Base-by-base conservation (phyloP, 805 yeast species). In the Pichia exigua region DNA sequence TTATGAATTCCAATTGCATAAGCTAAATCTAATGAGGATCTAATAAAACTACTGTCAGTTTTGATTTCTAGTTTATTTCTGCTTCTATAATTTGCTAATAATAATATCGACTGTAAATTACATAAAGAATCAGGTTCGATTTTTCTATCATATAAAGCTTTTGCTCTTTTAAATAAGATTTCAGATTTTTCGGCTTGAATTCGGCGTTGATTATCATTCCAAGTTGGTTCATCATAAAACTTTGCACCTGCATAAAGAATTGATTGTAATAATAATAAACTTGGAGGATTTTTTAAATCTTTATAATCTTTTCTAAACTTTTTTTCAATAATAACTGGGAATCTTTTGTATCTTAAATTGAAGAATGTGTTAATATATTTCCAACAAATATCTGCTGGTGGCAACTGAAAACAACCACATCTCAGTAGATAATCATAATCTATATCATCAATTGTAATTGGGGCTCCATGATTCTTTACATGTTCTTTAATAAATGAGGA, bases 1-100 rank as follows among this genome's bases (percentile, higher is more conserved):
- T 87, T 73, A 64, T 87, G 94, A 57, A 87, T 71, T 1, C 95
- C 95, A 60, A 81, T 76, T 13, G 87, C 85, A 62, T 85, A 90
- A 2, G 91, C 91, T 47, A 82, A 70, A 12, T 82, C 76, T 35
- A 85, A 72, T 0, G 89, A 91, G 12, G 81, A 76, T 47, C 87
- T 73, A 12, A 83, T 51, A 43, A 55, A 49, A 76, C 88, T 89
- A 82, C 64, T 82, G 82, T 60, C 77, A 77, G 62, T 82, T 83
- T 49, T 82, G 78, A 28, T 85, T 74, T 39, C 81, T 82, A 57
- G 79, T 82, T 57, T 84, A 11, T 86, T 85, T 2, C 87, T 83
- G 56, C 83, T 91, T 82, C 89, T 82, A 66, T 81, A 83, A 59
- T 82, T 76, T 0, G 86, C 84, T 54, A 87, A 73, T 28, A 86